phyloP scores from a whole-genome alignment of 345 rosid genomes.

The Gossypium arboreum region DNA sequence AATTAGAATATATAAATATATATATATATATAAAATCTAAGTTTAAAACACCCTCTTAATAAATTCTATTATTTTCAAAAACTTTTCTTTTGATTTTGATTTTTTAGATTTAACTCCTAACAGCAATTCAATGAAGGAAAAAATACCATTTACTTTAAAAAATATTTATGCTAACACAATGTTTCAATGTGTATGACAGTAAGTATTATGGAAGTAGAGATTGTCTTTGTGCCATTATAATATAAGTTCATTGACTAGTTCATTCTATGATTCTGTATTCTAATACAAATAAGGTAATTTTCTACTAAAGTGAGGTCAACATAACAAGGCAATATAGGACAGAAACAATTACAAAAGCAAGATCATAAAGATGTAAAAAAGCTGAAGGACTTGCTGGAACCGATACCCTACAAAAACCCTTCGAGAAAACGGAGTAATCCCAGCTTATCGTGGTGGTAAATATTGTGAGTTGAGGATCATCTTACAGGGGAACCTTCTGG shows the following conservation, averaged over 20 bases:
- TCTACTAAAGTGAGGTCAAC: slow-evolving; percentile 14
- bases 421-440: background rate
- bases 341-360: slow-evolving; percentile 26
- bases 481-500: slow-evolving; percentile 20
- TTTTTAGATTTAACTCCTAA: too few species aligned
- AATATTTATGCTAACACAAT: too few species aligned
- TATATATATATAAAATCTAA: too few species aligned
- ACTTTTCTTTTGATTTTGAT: too few species aligned
- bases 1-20: too few species aligned
- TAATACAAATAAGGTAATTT: slow-evolving; percentile 22
- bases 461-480: slow-evolving; percentile 14
- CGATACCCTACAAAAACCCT: slow-evolving; percentile 9
- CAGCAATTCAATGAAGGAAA: too few species aligned
- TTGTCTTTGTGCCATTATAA: too few species aligned
- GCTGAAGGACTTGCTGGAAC: slow-evolving; percentile 21
- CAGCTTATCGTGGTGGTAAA: background rate
- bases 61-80: too few species aligned
- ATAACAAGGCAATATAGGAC: slow-evolving; percentile 11
- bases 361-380: background rate
- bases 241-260: background rate
- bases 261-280: slow-evolving; percentile 28
- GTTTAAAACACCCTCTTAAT: too few species aligned
- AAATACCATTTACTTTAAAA: too few species aligned
- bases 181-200: background rate
- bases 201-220: background rate